Conservation (phyloP, 108 stramenopile genomes). For the Seminavis robusta region DNA sequence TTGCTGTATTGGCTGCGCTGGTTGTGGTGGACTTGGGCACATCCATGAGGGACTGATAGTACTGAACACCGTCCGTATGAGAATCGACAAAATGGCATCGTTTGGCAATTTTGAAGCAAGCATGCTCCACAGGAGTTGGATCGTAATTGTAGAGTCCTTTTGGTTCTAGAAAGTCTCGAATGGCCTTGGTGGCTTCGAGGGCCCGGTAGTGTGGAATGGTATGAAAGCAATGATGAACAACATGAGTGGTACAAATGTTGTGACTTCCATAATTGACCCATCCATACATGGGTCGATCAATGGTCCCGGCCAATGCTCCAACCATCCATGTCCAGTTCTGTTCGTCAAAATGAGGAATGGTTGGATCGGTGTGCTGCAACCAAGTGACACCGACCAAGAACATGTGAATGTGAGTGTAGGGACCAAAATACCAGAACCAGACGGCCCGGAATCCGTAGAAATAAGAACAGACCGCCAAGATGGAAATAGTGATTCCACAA, state of each 20-base stretch:
- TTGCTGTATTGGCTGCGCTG: no score
- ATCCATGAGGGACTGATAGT: no score
- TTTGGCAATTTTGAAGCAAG: no score
- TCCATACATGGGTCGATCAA: constrained; percentile 83
- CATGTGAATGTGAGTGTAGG: constrained; percentile 80
- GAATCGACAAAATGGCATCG: no score
- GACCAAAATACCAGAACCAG: constrained; percentile 66
- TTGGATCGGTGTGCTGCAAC: constrained; percentile 90
- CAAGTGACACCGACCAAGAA: constrained; percentile 88
- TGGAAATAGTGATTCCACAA: constrained; percentile 45
- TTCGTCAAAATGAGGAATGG: constrained; percentile 79
- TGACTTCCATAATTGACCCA: constrained; percentile 82
- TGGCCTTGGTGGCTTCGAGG: constrained; percentile 74
- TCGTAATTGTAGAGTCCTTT: no score
- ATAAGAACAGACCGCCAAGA: constrained; percentile 18
- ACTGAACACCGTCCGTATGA: no score
- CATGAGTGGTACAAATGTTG: constrained; percentile 85
- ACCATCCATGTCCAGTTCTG: constrained; percentile 84
- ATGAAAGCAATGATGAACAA: constrained; percentile 84
- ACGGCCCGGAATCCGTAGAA: constrained; percentile 56
- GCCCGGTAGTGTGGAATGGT: constrained; percentile 92
- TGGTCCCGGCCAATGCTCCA: constrained; percentile 81
- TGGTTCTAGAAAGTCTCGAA: constrained; percentile 51
- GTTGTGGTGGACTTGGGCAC: no score
- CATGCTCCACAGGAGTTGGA: no score